Evolutionary conservation across 2,329 filamentous ascomycete genomes (phyloP).

Genomic region (Xylariomycetidae sp.): DNA sequence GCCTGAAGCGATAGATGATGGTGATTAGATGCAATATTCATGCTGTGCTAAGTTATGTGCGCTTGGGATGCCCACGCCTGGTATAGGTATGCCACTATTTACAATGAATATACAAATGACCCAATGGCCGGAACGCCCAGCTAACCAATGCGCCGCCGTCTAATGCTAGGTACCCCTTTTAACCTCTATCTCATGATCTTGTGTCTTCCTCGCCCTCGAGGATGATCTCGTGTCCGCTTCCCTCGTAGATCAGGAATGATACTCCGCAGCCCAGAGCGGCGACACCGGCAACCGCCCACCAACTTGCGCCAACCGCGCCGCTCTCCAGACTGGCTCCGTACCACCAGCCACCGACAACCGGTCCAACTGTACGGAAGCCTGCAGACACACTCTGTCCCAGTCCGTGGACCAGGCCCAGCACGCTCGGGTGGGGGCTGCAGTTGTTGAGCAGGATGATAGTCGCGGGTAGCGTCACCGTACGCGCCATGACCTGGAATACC

Average conservation of each 20-base stretch:
- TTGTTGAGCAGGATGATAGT: conserved; percentile 57
- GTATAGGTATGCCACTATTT: too few relatives aligned
- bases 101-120: too few relatives aligned
- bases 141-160: too few relatives aligned
- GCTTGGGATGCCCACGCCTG: too few relatives aligned
- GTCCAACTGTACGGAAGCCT: conserved; percentile 43
- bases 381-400: conserved; percentile 45
- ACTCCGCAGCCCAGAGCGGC: conserved; percentile 51
- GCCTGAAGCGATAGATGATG: too few relatives aligned
- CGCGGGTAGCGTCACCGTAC: conserved; percentile 60
- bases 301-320: conserved; percentile 40
- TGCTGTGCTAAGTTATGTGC: too few relatives aligned
- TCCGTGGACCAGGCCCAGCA: conserved; percentile 52
- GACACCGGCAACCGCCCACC: conserved; percentile 43
- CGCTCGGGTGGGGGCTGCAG: conserved; percentile 51
- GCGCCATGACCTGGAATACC: conserved; percentile 62
- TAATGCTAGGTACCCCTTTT: too few relatives aligned
- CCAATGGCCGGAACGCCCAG: too few relatives aligned
- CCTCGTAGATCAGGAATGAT: conserved; percentile 58
- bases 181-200: conserved; percentile 6
- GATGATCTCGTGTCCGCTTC: conserved; percentile 54
- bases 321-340: conserved; percentile 39
- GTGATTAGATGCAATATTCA: too few relatives aligned
- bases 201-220: conserved; percentile 31
- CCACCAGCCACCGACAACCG: conserved; percentile 43